Base-by-base conservation (phyloP, 805 yeast genomes). In the Yarrowia phangngaensis region DNA sequence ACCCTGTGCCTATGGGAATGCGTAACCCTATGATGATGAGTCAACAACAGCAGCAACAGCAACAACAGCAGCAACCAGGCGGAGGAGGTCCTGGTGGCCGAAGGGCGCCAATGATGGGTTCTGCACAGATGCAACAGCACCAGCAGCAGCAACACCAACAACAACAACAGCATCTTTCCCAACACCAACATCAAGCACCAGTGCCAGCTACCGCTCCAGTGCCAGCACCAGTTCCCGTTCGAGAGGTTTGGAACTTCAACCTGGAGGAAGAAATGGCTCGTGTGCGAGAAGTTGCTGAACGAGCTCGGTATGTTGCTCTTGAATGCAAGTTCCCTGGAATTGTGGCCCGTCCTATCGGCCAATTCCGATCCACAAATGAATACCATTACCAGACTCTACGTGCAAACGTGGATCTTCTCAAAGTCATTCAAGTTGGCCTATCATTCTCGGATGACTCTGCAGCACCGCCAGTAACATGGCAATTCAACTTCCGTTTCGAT, bases 281-380 rank as follows among this genome's bases (percentile, higher is more conserved):
- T 14, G 55, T 70, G 28, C 61, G 70, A 15, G 66, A 64, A 46
- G 58, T 67, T 20, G 59, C 64, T 12, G 60, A 64, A 17, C 60
- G 63, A 29, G 70, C 66, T 58, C 66, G 65, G 36, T 65, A 62
- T 47, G 59, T 70, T 7, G 61, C 72, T 3, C 75, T 88, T 52
- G 89, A 88, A 57, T 88, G 94, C 36, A 97, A 92, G 64, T 88
- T 92, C 61, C 96, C 96, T 0, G 98, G 98, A 0, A 85, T 94
- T 16, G 82, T 90, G 20, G 95, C 95, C 2, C 76, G 98, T 58
- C 98, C 98, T 12, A 84, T 92, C 53, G 98, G 98, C 14, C 79
- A 85, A 14, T 92, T 92, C 67, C 79, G 86, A 58, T 80, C 92
- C 2, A 84, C 92, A 12, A 74, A 83, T 17, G 97, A 92, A 64